Base-by-base conservation (phyloP, 768 basidiomycete species). In the Kondoa subrosea region DNA sequence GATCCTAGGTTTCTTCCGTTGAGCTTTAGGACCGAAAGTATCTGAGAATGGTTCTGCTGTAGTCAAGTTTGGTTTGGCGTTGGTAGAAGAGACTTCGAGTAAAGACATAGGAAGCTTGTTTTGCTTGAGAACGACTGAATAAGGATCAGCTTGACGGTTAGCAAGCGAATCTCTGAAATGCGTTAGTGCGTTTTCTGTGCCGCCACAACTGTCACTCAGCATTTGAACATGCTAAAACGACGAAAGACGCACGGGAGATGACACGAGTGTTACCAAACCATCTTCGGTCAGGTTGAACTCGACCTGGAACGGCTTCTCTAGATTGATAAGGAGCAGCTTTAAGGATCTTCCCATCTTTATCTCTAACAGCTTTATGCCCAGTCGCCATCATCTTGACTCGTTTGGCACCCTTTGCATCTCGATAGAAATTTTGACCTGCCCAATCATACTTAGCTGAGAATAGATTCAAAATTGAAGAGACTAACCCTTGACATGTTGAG, bases 221-320 rank as follows among this genome's bases (percentile, higher is more conserved):
- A 26, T 4, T 8, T 25, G 15, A 26, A 8, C 29, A 63, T 27
- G 15, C n/a, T 32, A 3, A 30, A 30, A 26, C 27, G 33, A 63
- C 27, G 3, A 32, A 31, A 32, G 14, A 63, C 61, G 29, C 4
- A 63, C 61, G 93, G 26, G 90, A 91, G 75, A 99, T 96, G 34
- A 96, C 93, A 75, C 95, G 81, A n/a, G 95, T 97, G 78, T 97
- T 97, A 57, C 93, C 95, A 74, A 99, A 99, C 93, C 93, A 99
- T 73, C 92, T 80, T 68, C 91, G 81, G 81, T 99, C 93, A 68
- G 93, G 89, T 79, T 91, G 88, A 26, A 97, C 89, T 66, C 92
- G 80, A 29, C 92, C 93, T 0, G 89, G 87, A 71, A 85, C 86
- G 65, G 85, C 86, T 77, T 95, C 91, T n/a, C 86, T 86, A 76